These are phyloP conservation scores for Fraxinus angustifolia DNA, from an alignment of 305 asterid genomes.

Conservation along the genomic window DNA sequence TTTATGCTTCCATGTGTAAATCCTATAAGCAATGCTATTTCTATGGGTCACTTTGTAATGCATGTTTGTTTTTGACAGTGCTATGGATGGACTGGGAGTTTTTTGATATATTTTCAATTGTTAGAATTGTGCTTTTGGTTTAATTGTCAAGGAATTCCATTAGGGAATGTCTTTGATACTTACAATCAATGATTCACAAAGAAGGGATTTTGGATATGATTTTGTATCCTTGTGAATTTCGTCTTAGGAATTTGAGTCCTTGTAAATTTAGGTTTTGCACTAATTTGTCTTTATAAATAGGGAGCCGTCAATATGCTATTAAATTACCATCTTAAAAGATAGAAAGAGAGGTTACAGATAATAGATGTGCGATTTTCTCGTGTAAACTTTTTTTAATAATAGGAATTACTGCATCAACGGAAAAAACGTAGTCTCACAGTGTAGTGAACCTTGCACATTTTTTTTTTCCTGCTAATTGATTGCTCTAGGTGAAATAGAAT, in stretches of 20 bases:
- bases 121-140: background rate
- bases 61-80: background rate
- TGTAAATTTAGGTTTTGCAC: background rate
- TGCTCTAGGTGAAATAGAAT: background rate
- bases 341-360: background rate
- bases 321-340: background rate
- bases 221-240: background rate
- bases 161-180: background rate
- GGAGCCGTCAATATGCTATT: background rate
- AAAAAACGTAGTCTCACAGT: background rate
- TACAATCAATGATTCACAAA: background rate
- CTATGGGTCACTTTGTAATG: background rate
- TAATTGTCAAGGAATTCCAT: background rate
- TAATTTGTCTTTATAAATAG: background rate
- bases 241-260: background rate
- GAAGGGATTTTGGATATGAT: background rate
- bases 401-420: background rate
- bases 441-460: background rate
- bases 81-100: background rate
- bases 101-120: background rate
- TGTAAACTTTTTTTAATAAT: background rate
- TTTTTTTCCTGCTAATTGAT: background rate
- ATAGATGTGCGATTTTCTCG: background rate
- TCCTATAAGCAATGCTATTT: background rate
- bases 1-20: background rate